Conservation (phyloP, 805 yeast species). For the Lipomyces sp. region DNA sequence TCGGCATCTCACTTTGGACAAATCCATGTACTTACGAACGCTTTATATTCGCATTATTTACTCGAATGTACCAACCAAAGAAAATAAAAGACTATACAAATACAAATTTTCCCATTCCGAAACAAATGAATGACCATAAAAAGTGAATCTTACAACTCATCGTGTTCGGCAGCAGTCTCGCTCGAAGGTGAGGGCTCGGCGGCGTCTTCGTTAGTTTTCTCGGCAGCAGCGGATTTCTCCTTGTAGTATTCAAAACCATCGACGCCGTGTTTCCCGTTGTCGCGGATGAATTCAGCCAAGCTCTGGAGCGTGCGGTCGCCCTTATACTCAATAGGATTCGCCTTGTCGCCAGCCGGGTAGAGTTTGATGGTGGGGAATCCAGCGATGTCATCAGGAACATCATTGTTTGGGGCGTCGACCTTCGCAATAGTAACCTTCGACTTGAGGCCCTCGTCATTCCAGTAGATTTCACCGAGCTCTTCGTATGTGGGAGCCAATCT, state of each 20-base stretch:
- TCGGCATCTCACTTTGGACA: too few relatives aligned
- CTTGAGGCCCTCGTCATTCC: slow-evolving; percentile 47
- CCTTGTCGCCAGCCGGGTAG: slow-evolving; percentile 81
- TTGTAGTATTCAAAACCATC: slow-evolving; percentile 45
- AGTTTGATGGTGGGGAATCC: slow-evolving; percentile 93
- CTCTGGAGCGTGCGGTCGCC: slow-evolving; percentile 73
- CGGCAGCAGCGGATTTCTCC: slow-evolving; percentile 28
- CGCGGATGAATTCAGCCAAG: slow-evolving; percentile 67
- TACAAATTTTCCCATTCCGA: not conserved
- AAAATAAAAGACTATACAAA: slow-evolving; percentile 1
- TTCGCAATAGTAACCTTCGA: slow-evolving; percentile 72
- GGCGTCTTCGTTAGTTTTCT: not conserved
- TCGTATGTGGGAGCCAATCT: slow-evolving; percentile 84
- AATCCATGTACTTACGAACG: not conserved
- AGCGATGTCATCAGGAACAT: slow-evolving; percentile 67
- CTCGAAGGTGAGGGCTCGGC: not conserved
- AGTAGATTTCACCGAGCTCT: slow-evolving; percentile 72
- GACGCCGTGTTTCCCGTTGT: slow-evolving; percentile 58
- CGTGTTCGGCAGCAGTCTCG: slow-evolving; percentile 7
- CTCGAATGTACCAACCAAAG: not conserved
- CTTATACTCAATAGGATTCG: slow-evolving; percentile 60
- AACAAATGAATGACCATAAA: not conserved
- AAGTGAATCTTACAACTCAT: slow-evolving; percentile 9
- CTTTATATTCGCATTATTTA: not conserved
- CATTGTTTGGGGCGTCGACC: slow-evolving; percentile 86